Conservation (phyloP, 371 early-diverging fungal genomes). For the Mucor sp. region DNA sequence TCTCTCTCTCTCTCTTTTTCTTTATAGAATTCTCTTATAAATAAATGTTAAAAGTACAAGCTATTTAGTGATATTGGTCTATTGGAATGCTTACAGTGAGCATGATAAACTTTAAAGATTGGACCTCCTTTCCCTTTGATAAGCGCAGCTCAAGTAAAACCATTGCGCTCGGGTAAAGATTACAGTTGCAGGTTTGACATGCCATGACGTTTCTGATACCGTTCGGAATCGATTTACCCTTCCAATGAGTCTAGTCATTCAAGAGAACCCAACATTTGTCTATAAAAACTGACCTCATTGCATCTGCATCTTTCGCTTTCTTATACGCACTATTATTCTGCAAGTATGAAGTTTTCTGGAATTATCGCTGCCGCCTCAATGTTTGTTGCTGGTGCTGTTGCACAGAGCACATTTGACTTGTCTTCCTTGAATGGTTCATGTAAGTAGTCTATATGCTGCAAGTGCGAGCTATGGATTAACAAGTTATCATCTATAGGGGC, state of each 20-base stretch:
- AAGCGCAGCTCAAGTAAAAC: background rate
- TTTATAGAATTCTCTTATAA: no score
- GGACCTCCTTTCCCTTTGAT: background rate
- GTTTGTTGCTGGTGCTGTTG: background rate
- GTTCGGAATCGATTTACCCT: background rate
- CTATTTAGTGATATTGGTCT: no score
- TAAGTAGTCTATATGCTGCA: background rate
- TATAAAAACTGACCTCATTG: background rate
- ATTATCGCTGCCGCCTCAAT: conserved; percentile 4
- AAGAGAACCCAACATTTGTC: background rate
- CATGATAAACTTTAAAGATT: background rate
- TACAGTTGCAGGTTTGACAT: background rate
- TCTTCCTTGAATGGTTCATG: conserved; percentile 19
- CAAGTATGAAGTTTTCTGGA: conserved; percentile 7
- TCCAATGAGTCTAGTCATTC: background rate
- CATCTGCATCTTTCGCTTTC: background rate
- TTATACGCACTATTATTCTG: background rate
- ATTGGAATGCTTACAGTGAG: no score
- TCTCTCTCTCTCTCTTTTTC: no score
- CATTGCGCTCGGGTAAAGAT: background rate
- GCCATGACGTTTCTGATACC: background rate
- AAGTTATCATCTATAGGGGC: conserved; percentile 4
- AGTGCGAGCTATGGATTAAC: background rate
- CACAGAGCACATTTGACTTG: conserved; percentile 5
- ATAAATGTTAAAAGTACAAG: no score